Base-by-base conservation (phyloP, 2,329 filamentous ascomycete species). In the Neonectria faginata region DNA sequence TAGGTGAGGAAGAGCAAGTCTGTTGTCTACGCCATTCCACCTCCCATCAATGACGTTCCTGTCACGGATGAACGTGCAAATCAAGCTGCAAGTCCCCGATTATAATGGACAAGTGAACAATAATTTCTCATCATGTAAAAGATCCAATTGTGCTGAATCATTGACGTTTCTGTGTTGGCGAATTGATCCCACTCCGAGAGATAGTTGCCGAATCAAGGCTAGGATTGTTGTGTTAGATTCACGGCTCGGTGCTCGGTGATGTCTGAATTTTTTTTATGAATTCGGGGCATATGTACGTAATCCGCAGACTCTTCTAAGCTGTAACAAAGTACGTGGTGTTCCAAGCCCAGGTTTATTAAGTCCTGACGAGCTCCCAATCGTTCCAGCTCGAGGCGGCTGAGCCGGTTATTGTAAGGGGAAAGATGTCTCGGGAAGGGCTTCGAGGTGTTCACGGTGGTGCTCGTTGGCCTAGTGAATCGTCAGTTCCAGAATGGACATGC, bases 391-490 rank as follows among this genome's bases (percentile, higher is more conserved):
- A 64, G 51, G 50, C 42, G 45, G 45, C 62, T 52, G 51, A 65
- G 9, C 45, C 55, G n/a, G 60, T 80, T 77, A 85, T 78, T 82
- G 86, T 62, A 98, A 86, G 42, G 95, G 95, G 79, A 96, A 97
- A 67, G 92, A 89, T 18, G 92, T 94, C 70, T 88, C 83, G 31
- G 93, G 91, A 16, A 95, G 86, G 61, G 94, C 90, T 82, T 97
- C 88, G 71, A 98, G 89, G 79, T 94, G 88, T 78, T 91, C 86
- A 78, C 93, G 88, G 85, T 97, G 89, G 76, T 97, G 91, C 80
- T 97, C 93, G 78, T 97, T 89, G 67, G 95, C 95, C 95, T 98
- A 67, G 44, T 44, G 4, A 12, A 8, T 16, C 42, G 58, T 70
- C 27, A 71, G 73, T 53, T 57, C 51, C 11, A 0, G 7, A 44